Evolutionary conservation across 2,329 filamentous ascomycete genomes (phyloP).

Genomic region (Pseudocercospora eumusae): DNA sequence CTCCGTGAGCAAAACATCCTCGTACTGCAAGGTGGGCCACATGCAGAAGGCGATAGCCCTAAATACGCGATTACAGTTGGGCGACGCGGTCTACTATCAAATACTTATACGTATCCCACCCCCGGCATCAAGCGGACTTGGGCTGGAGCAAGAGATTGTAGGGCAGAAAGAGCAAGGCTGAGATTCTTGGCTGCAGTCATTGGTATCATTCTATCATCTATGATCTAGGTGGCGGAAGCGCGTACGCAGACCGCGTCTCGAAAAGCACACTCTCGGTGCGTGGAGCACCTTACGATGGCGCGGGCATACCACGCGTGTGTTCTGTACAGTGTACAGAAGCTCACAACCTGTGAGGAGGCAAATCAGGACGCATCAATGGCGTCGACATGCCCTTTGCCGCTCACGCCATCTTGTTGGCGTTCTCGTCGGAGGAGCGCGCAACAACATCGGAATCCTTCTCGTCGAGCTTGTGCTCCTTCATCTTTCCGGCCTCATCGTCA

Average conservation of each 20-base stretch:
- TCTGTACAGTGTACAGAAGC: background rate
- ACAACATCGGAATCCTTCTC: constrained; percentile 30
- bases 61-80: background rate
- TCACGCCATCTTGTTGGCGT: constrained; percentile 18
- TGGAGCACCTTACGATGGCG: background rate
- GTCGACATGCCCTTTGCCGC: background rate
- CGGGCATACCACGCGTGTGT: background rate
- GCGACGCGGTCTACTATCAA: background rate
- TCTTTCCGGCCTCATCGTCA: constrained; percentile 39
- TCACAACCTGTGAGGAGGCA: background rate
- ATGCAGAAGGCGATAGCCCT: background rate
- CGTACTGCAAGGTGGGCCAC: background rate
- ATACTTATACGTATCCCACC: too few relatives aligned
- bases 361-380: background rate
- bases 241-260: constrained; percentile 17
- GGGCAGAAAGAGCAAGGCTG: background rate
- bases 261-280: background rate
- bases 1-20: background rate
- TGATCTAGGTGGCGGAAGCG: constrained; percentile 14
- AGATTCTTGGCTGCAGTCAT: background rate
- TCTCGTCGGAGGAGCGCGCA: constrained; percentile 14
- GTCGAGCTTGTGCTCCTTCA: constrained; percentile 26
- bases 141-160: background rate
- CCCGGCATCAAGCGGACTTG: background rate
- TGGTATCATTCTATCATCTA: constrained; percentile 14